Evolutionary conservation across 1,284 basidiomycete genomes (phyloP).

Genomic region (Porodaedalea pini): DNA sequence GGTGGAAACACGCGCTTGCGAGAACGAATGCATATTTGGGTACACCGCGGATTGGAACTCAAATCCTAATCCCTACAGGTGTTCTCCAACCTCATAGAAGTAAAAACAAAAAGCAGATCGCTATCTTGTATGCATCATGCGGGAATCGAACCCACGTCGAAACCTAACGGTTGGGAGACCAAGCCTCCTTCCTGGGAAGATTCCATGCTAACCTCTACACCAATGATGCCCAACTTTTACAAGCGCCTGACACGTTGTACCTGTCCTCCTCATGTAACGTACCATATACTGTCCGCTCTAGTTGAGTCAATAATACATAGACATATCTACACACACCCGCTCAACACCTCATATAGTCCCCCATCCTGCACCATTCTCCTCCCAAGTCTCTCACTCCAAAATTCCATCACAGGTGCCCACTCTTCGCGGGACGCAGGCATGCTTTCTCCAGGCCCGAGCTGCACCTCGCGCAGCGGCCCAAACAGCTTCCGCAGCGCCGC

Average conservation of each 20-base stretch:
- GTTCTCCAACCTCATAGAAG: too few species aligned
- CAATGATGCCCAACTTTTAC: constrained; percentile 6
- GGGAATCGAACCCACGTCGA: constrained; percentile 15
- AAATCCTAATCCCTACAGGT: not conserved
- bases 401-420: constrained; percentile 81
- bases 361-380: constrained; percentile 38
- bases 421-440: constrained; percentile 79
- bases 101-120: too few species aligned
- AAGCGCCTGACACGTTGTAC: not conserved
- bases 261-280: too few species aligned
- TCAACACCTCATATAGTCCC: constrained; percentile 74
- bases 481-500: constrained; percentile 59
- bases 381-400: constrained; percentile 74
- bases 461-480: constrained; percentile 43
- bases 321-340: not conserved
- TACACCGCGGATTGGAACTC: not conserved
- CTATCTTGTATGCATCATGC: too few species aligned
- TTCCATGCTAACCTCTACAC: constrained; percentile 19
- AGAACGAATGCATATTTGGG: not conserved
- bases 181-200: constrained; percentile 4
- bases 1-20: too few species aligned
- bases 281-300: not conserved
- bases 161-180: constrained; percentile 1
- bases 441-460: constrained; percentile 43
- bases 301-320: not conserved